phyloP scores from a whole-genome alignment of 2,329 filamentous ascomycete species.

The Ophiostoma australiae region DNA sequence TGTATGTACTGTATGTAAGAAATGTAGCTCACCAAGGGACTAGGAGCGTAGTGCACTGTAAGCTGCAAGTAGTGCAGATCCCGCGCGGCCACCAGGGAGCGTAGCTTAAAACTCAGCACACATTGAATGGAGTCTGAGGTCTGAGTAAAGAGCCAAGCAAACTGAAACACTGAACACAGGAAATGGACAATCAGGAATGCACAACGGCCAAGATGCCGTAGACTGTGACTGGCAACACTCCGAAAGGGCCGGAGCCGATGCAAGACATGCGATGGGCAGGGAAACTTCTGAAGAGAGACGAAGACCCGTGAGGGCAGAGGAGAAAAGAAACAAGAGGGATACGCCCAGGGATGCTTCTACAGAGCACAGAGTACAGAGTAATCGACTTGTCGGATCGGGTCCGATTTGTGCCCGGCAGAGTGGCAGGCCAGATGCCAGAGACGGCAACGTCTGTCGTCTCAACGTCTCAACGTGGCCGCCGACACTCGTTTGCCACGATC shows the following conservation, averaged over 20 bases:
- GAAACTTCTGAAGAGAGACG: neutral
- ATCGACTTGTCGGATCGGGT: neutral
- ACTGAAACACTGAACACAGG: neutral
- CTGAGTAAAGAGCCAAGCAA: neutral
- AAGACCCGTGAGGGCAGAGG: neutral
- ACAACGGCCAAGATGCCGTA: conserved; percentile 3
- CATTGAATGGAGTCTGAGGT: neutral
- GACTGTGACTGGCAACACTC: neutral
- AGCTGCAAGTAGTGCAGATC: conserved; percentile 9
- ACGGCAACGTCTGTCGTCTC: neutral
- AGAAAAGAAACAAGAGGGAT: neutral
- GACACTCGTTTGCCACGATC: neutral
- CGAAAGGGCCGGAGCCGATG: neutral
- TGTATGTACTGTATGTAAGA: too few relatives aligned
- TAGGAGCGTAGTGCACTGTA: neutral
- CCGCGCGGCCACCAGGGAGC: conserved; percentile 1
- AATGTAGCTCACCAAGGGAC: neutral
- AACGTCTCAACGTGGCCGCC: neutral
- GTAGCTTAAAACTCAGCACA: neutral
- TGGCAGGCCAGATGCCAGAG: neutral
- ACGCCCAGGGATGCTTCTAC: neutral
- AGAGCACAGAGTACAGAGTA: too few relatives aligned
- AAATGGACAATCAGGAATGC: neutral
- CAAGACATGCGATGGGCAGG: neutral
- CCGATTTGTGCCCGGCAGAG: neutral